These are phyloP conservation scores for Brachypodium distachyon DNA, from an alignment of 202 grass and related monocot species.

Conservation along the genomic window DNA sequence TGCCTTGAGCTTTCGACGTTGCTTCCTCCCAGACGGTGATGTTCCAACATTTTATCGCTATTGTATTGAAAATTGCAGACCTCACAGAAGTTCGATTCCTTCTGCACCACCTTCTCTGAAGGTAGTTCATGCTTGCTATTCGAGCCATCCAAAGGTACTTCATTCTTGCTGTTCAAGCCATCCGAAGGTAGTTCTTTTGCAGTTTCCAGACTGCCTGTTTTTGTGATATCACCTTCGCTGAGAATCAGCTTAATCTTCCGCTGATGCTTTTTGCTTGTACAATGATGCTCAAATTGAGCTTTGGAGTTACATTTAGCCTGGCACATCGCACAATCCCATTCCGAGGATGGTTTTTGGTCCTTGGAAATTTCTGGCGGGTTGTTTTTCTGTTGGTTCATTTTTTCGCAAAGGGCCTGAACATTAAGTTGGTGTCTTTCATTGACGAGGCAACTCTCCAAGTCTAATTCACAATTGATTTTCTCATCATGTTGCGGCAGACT, in stretches of 20 bases:
- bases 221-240: not conserved
- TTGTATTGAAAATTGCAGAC: slow-evolving; percentile 4
- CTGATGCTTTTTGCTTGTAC: not conserved
- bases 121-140: not conserved
- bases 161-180: not conserved
- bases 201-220: not conserved
- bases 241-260: not conserved
- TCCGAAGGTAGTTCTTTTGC: not conserved
- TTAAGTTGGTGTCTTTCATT: slow-evolving; percentile 15
- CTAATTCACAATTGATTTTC: not conserved
- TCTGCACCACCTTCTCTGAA: not conserved
- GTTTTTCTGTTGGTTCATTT: not conserved
- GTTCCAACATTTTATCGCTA: not conserved
- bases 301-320: not conserved
- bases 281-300: not conserved
- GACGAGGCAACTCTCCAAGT: not conserved
- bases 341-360: not conserved
- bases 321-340: slow-evolving; percentile 13
- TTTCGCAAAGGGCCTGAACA: not conserved
- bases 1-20: not conserved
- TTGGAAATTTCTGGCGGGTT: not conserved
- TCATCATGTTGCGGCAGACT: not conserved
- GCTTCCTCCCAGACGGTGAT: not conserved
- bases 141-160: not conserved
- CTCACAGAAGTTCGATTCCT: not conserved